Base-by-base conservation (phyloP, 176 grass and related monocot genomes). In the Luzula sylvatica region DNA sequence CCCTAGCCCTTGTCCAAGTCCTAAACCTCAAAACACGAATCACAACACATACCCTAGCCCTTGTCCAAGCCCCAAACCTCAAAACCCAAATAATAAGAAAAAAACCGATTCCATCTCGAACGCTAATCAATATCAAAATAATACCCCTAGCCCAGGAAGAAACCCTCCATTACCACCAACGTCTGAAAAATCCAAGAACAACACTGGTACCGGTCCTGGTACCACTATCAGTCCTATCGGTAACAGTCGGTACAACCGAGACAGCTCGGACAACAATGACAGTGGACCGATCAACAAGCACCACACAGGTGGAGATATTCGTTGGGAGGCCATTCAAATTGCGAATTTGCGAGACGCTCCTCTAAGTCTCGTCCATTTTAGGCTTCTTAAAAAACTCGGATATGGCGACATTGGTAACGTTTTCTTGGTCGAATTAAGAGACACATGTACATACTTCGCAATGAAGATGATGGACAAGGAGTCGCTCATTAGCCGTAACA, bases 381-480 rank as follows among this genome's bases (percentile, higher is more conserved):
- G 65, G 15, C 70, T 84, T 7, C 75, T 84, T 3, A 84, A 84
- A 62, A 74, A 65, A 8, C 81, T 84, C 2, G 81, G 81, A 7
- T 79, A 79, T 3, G 81, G 81, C 0, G 75, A 84, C 29, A 84
- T 84, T 27, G 81, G 81, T 21, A 84, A 69, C 5, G 81, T 84
- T 2, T 79, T 74, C 53, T 70, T 84, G 4, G 82, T 76, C 26
- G 67, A 86, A 71, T 75, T 86, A 7, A 68, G 61, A 69, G 82
- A 50, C 0, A 86, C 71, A 2, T 26, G 65, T 4, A 25, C 76
- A 0, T 80, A 75, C 61, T 86, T 86, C 13, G 76, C 82, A 5
- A 86, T 86, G 82, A 86, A 86, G 35, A 71, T 86, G 55, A 86
- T 86, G 82, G 81, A 84, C 70, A 75, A 79, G 47, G 81, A 70